Percentiles rank a stretch among this genome's conserved stretches.
Conservation (phyloP, 495 filamentous ascomycete genomes). For the Annulohypoxylon maeteangense region DNA sequence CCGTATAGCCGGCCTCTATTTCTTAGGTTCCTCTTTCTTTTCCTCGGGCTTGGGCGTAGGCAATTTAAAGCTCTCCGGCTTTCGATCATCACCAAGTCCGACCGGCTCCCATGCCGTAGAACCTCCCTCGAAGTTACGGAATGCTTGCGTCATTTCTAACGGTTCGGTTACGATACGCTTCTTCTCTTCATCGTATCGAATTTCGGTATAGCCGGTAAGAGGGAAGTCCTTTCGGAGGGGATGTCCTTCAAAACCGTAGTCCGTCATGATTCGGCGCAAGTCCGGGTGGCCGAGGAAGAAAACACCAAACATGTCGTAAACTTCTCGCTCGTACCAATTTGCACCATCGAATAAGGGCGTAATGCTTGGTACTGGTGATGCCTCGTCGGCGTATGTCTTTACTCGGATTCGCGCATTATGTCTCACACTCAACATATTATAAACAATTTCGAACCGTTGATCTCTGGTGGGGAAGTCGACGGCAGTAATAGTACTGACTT, state of each 20-base stretch:
- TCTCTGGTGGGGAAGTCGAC: constrained; percentile 96
- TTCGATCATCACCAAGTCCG: constrained; percentile 80
- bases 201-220: constrained; percentile 97
- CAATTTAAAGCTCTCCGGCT: constrained; percentile 90
- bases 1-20: constrained; percentile 63
- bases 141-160: constrained; percentile 97
- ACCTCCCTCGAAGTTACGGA: constrained; percentile 95
- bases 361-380: constrained; percentile 90
- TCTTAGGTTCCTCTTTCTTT: constrained; percentile 90
- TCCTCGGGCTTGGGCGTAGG: constrained; percentile 95
- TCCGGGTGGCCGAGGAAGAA: constrained; percentile 97
- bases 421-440: constrained; percentile 94
- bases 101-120: constrained; percentile 89
- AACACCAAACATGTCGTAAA: constrained; percentile 97
- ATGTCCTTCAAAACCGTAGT: constrained; percentile 99
- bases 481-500: constrained; percentile 88
- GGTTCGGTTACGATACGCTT: constrained; percentile 99
- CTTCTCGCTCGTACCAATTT: constrained; percentile 98
- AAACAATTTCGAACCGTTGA: constrained; percentile 97
- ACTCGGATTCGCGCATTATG: constrained; percentile 97
- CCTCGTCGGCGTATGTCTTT: constrained; percentile 99
- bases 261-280: constrained; percentile 97
- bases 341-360: constrained; percentile 90
- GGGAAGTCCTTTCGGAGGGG: constrained; percentile 98
- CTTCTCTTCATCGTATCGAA: constrained; percentile 99